phyloP scores from a whole-genome alignment of 371 early-diverging fungal species.

The Mucor circinelloides region DNA sequence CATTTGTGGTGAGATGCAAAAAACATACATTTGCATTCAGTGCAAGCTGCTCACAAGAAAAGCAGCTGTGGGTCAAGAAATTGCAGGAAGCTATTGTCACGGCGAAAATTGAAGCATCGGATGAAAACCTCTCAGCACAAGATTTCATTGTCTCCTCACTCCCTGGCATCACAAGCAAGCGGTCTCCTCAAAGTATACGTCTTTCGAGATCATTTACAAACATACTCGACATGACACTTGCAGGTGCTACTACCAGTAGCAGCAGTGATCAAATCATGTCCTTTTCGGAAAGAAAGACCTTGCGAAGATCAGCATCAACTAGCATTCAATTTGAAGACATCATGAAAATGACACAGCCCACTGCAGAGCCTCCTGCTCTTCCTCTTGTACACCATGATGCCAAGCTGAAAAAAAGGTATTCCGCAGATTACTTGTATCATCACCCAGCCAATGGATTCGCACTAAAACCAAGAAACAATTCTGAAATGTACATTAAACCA shows the following conservation, averaged over 20 bases:
- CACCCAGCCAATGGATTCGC: not conserved
- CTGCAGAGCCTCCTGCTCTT: not conserved
- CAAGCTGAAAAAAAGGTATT: conserved; percentile 32
- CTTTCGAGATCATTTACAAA: conserved; percentile 36
- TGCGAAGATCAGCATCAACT: conserved; percentile 19
- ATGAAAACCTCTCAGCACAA: conserved; percentile 11
- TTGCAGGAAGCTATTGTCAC: conserved; percentile 34
- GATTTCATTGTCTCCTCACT: conserved; percentile 38
- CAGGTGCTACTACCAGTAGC: not conserved
- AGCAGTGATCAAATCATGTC: not conserved
- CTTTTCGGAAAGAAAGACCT: not conserved
- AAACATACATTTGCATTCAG: conserved; percentile 50
- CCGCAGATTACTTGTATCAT: conserved; percentile 27
- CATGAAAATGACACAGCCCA: not conserved
- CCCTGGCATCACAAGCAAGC: conserved; percentile 24
- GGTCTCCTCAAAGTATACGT: conserved; percentile 19
- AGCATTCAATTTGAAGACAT: conserved; percentile 13
- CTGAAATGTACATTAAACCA: conserved; percentile 34
- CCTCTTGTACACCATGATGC: not conserved
- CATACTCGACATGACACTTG: conserved; percentile 15
- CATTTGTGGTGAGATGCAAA: conserved; percentile 43
- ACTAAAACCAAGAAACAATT: conserved; percentile 32
- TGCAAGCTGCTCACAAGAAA: conserved; percentile 50
- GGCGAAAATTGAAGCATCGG: conserved; percentile 18
- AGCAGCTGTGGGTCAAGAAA: conserved; percentile 42